These are phyloP conservation scores for Aspergillaceae sp. DNA, from an alignment of 2,329 filamentous ascomycete species.

Conservation along the genomic window DNA sequence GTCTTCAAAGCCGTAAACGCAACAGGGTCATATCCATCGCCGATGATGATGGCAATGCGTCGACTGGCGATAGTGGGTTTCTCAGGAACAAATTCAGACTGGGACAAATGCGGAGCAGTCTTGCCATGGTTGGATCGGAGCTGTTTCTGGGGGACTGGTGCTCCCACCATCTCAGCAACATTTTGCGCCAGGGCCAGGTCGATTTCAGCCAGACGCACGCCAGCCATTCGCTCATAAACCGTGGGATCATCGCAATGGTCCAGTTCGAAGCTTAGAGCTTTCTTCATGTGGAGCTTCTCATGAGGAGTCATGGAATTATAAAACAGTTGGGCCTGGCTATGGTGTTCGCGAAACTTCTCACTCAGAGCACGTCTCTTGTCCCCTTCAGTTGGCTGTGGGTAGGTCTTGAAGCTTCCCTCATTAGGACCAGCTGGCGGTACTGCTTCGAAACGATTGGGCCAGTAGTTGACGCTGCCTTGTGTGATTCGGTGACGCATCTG, in stretches of 20 bases:
- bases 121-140: slow-evolving; percentile 57
- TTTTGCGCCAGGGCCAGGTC: slow-evolving; percentile 59
- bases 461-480: slow-evolving; percentile 68
- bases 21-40: slow-evolving; percentile 63
- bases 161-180: slow-evolving; percentile 64
- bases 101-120: slow-evolving; percentile 53
- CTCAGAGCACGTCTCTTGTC: slow-evolving; percentile 59
- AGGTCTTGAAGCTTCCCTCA: slow-evolving; percentile 63
- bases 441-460: slow-evolving; percentile 62
- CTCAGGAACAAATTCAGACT: slow-evolving; percentile 57
- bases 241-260: slow-evolving; percentile 61
- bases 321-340: slow-evolving; percentile 71
- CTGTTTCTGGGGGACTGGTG: slow-evolving; percentile 47
- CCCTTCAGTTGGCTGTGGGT: slow-evolving; percentile 55
- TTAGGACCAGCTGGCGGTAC: slow-evolving; percentile 53
- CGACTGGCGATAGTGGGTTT: slow-evolving; percentile 61
- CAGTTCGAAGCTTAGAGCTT: slow-evolving; percentile 45
- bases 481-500: slow-evolving; percentile 64
- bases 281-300: slow-evolving; percentile 43
- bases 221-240: slow-evolving; percentile 63
- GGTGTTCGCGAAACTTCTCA: slow-evolving; percentile 69
- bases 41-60: slow-evolving; percentile 65
- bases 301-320: slow-evolving; percentile 57
- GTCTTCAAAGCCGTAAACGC: slow-evolving; percentile 59
- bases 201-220: slow-evolving; percentile 61